Conservation (phyloP, 148 eudicot genomes). For the Pouteria glomerata region DNA sequence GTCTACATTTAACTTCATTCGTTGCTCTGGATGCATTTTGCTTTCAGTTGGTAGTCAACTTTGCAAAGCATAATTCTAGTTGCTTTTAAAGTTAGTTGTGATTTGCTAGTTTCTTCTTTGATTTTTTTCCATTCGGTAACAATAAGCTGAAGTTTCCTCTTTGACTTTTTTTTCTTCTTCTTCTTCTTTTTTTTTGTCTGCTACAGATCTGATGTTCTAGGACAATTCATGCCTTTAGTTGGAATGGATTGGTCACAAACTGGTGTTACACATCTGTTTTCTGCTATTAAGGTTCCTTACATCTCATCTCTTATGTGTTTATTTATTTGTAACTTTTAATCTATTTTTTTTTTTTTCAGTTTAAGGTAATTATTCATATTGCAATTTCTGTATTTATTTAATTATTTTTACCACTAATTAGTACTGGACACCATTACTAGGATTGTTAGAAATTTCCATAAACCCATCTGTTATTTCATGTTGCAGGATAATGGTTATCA, state of each 20-base stretch:
- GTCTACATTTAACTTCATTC: not conserved
- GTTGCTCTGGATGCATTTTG: not conserved
- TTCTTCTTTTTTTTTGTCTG: not conserved
- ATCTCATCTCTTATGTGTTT: not conserved
- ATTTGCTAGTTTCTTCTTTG: not conserved
- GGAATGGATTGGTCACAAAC: slow-evolving; percentile 97
- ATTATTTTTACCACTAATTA: not conserved
- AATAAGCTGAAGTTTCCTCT: not conserved
- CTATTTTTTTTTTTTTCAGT: not conserved
- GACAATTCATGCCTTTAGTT: slow-evolving; percentile 97
- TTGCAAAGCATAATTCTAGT: not conserved
- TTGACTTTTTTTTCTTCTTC: slow-evolving; percentile 3
- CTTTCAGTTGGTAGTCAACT: not conserved
- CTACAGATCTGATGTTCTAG: slow-evolving; percentile 91
- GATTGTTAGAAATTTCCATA: not conserved
- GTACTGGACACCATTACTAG: not conserved
- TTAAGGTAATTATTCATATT: not conserved
- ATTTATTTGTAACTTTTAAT: not conserved
- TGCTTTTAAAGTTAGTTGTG: not conserved
- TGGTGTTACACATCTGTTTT: slow-evolving; percentile 93
- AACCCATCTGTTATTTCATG: slow-evolving; percentile 7
- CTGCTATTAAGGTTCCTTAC: slow-evolving; percentile 82
- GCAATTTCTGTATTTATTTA: not conserved
- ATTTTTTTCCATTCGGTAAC: too few relatives aligned
- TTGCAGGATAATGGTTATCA: slow-evolving; percentile 98